Base-by-base conservation (phyloP, 805 yeast genomes). In the Barnettozyma populi region DNA sequence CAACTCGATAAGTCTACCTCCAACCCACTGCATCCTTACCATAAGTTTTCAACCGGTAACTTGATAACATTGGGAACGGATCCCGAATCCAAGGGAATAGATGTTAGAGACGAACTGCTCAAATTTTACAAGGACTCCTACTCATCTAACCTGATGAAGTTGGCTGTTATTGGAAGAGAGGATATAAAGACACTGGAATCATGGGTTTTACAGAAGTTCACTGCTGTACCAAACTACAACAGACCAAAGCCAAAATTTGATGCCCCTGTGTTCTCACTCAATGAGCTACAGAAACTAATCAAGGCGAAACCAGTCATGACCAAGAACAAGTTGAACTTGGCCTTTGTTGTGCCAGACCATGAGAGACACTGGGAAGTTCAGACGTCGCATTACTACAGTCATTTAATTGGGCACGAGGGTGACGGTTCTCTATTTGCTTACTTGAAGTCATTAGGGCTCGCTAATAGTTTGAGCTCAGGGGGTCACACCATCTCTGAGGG, bases 31-130 rank as follows among this genome's bases (percentile, higher is more conserved):
- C 98, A 94, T 66, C 97, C 98, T 0, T 86, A 79, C 65, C 80
- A 82, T 60, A 86, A 88, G 50, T 92, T 92, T 59, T 82, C 95
- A 19, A 92, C 99, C 1, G 99, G 99, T 46, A 92, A 90, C 65
- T 70, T 76, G 47, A 66, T 70, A 37, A 92, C 99, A 1, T 71
- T 92, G 44, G 84, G 84, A 31, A 79, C 73, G 6, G 74, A 68
- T 4, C 98, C 98, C 3, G 61, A 67, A 14, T 51, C 66, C 10
- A 55, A 71, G 16, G 88, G 87, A 10, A 52, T 83, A 20, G 85
- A 94, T 61, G 92, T 89, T 13, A 78, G 98, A 59, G 86, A 84
- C 27, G 87, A 85, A 59, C 73, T 92, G 51, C 68, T 92, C 46
- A 81, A 86, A 55, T 92, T 86, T 64, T 84, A 94, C 64, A 65